Percentiles rank a stretch among this genome's conserved stretches.
Evolutionary conservation across 306 rosid genomes (phyloP).

Genomic region (Dryas drummondii): DNA sequence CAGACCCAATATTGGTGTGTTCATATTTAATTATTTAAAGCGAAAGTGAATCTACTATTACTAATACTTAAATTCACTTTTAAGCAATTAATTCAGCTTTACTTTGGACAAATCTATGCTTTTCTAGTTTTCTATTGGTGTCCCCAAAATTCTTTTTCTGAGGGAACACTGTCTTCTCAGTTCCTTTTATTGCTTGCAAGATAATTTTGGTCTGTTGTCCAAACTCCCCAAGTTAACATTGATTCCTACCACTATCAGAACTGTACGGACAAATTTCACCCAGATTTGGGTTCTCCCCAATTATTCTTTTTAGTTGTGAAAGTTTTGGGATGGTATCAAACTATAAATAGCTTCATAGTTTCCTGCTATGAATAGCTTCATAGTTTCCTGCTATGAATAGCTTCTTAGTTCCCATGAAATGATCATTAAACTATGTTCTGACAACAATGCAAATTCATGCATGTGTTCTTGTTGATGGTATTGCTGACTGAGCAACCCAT

Average conservation of each 20-base stretch:
- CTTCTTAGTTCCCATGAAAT: neutral
- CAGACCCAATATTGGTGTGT: neutral
- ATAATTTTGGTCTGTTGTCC: slow-evolving; percentile 14
- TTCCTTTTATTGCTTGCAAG: neutral
- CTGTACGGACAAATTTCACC: neutral
- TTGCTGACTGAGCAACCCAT: neutral
- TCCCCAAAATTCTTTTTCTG: neutral
- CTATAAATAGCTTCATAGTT: neutral
- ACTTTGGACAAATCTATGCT: slow-evolving; percentile 15
- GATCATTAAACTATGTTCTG: neutral
- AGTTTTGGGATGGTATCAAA: neutral
- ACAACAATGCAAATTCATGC: neutral
- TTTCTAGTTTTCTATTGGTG: slow-evolving; percentile 6
- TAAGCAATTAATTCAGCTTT: slow-evolving; percentile 37
- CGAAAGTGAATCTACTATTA: neutral
- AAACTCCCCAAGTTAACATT: slow-evolving; percentile 41
- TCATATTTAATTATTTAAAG: slow-evolving; percentile 12
- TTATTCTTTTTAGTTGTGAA: neutral
- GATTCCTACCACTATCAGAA: slow-evolving; percentile 27
- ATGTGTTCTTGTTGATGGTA: too few relatives aligned
- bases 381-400: neutral
- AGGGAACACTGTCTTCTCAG: neutral
- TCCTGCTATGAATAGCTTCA: neutral
- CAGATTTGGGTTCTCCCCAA: slow-evolving; percentile 2
- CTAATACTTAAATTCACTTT: slow-evolving; percentile 31